A percentile compares a stretch with the other conserved stretches of the same genome.
Conservation (phyloP, 805 yeast genomes). For the Kazachstania taianensis region DNA sequence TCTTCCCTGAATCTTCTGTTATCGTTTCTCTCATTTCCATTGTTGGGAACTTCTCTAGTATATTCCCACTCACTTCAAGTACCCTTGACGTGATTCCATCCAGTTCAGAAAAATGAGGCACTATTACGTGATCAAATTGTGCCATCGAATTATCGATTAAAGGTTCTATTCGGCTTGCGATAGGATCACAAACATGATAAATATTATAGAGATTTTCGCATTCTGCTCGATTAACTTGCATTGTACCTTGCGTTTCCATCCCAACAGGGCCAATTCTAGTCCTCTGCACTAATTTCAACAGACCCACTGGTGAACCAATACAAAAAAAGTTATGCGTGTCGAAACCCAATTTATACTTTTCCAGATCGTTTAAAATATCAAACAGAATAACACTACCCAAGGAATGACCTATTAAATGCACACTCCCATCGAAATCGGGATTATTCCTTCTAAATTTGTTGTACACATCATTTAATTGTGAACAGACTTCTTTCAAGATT, state of each 20-base stretch:
- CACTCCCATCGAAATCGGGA: slow-evolving; percentile 68
- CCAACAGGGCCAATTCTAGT: slow-evolving; percentile 41
- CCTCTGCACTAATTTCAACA: slow-evolving; percentile 65
- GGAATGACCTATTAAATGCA: slow-evolving; percentile 84
- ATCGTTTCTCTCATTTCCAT: not conserved
- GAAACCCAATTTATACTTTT: slow-evolving; percentile 44
- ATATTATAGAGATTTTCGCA: slow-evolving; percentile 67
- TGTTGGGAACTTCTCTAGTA: slow-evolving; percentile 15
- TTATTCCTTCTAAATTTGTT: slow-evolving; percentile 47
- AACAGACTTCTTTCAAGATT: slow-evolving; percentile 52
- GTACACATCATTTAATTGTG: slow-evolving; percentile 55
- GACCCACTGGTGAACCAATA: slow-evolving; percentile 86
- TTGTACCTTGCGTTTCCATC: not conserved
- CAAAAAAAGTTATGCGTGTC: slow-evolving; percentile 67
- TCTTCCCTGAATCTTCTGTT: slow-evolving; percentile 10
- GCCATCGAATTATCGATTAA: slow-evolving; percentile 34
- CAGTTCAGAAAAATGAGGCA: slow-evolving; percentile 21
- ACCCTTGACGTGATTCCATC: slow-evolving; percentile 24
- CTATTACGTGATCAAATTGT: slow-evolving; percentile 16
- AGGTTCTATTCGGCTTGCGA: slow-evolving; percentile 86
- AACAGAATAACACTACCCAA: slow-evolving; percentile 79
- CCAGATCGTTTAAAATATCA: slow-evolving; percentile 54
- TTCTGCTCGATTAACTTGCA: slow-evolving; percentile 33
- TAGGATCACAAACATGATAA: slow-evolving; percentile 87
- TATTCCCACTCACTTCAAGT: slow-evolving; percentile 18